Evolutionary conservation across 169 alveolate species (phyloP).

Genomic region (Besnoitia besnoiti): DNA sequence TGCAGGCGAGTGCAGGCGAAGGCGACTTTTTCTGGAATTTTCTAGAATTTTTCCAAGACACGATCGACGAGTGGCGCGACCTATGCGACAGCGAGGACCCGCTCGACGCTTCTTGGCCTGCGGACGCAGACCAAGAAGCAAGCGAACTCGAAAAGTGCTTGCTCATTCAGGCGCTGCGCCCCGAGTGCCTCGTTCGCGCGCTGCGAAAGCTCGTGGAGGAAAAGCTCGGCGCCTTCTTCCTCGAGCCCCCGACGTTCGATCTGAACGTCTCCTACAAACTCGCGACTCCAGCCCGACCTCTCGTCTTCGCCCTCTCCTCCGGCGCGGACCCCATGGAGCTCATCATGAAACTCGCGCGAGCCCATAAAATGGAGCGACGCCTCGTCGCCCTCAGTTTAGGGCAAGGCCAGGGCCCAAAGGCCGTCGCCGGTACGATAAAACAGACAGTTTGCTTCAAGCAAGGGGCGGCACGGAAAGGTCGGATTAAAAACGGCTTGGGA

Average conservation of each 20-base stretch:
- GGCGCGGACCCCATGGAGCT: constrained; percentile 93
- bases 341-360: constrained; percentile 83
- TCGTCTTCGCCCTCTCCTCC: constrained; percentile 87
- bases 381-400: constrained; percentile 76
- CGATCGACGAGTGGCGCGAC: constrained; percentile 78
- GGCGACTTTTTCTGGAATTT: constrained; percentile 61
- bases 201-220: constrained; percentile 83
- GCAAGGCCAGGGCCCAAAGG: constrained; percentile 80
- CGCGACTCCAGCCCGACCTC: constrained; percentile 87
- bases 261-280: constrained; percentile 87
- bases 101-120: constrained; percentile 77
- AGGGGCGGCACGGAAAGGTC: not conserved
- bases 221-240: constrained; percentile 82
- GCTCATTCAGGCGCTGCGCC: constrained; percentile 88
- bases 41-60: constrained; percentile 72
- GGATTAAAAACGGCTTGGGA: not conserved
- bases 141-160: constrained; percentile 84
- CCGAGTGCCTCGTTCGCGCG: constrained; percentile 86
- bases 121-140: constrained; percentile 74
- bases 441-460: no score
- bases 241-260: constrained; percentile 79
- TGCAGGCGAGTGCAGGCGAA: constrained; percentile 3
- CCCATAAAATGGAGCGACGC: constrained; percentile 74
- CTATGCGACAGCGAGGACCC: constrained; percentile 84
- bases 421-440: constrained; percentile 55